Base-by-base conservation (phyloP, 176 grass and related monocot species). In the Juncus effusus region DNA sequence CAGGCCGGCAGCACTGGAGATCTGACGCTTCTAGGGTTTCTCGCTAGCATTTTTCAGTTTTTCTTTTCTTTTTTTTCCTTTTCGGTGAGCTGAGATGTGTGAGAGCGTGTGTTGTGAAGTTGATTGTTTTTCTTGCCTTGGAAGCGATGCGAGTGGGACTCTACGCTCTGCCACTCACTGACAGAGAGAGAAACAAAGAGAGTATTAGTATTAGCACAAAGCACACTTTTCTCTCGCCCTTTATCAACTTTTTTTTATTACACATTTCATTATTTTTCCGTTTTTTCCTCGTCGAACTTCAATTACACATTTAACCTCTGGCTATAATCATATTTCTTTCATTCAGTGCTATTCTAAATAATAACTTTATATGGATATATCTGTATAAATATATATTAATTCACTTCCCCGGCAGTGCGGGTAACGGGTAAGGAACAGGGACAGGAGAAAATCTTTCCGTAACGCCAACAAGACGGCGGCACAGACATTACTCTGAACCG, bases 111-210 rank as follows among this genome's bases (percentile, higher is more conserved):
- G 77, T 84, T 79, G 76, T 79, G 70, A 75, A 54, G 62, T 55
- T 12, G 7, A 39, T 80, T 74, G 54, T 84, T 81, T 80, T 80
- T 82, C 85, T 89, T 93, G 82, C 64, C 85, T 64, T 87, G 65
- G 80, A 90, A 85, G 89, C 80, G 83, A 93, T 78, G 72, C 63
- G 13, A 40, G 57, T 37, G 69, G 15, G 42, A 74, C 57, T 69
- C 16, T 54, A 74, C 56, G 78, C 16, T 54, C 62, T 62, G 58
- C 61, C 60, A 49, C 57, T 74, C 40, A 62, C 7, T 16, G 59
- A 57, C 59, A 54, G 8, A 16, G 62, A 2, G 36, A 15, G 16
- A 60, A 42, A 61, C 63, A 64, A 19, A 61, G 65, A 63, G 69
- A 72, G 63, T 16, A 75, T 72, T 64, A 47, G 73, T 68, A 73